A percentile compares a stretch with the other conserved stretches of the same genome.
These are phyloP conservation scores for Fusarium graminum DNA, from an alignment of 2,329 filamentous ascomycete species.

Conservation along the genomic window DNA sequence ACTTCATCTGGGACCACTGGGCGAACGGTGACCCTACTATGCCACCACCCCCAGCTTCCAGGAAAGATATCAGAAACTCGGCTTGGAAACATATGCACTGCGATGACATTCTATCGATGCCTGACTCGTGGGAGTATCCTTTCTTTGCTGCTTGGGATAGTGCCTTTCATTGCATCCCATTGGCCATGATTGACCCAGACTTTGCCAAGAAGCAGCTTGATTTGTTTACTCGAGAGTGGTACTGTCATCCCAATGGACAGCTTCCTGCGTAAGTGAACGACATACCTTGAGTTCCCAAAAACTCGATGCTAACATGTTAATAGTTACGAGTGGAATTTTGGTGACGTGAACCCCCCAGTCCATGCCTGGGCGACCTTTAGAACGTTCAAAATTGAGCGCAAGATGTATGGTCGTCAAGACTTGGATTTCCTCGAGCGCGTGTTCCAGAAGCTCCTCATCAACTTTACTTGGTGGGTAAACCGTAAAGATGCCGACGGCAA, in stretches of 20 bases:
- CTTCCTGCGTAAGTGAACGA: conserved; percentile 77
- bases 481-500: conserved; percentile 94
- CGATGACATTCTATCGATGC: conserved; percentile 97
- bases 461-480: conserved; percentile 99
- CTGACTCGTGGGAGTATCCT: conserved; percentile 98
- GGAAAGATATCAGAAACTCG: conserved; percentile 85
- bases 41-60: conserved; percentile 83
- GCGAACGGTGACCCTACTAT: conserved; percentile 91
- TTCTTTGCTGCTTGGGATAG: conserved; percentile 99
- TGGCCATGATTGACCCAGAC: conserved; percentile 97
- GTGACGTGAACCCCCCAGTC: conserved; percentile 95
- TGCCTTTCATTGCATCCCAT: conserved; percentile 94
- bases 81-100: conserved; percentile 96
- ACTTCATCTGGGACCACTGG: conserved; percentile 98
- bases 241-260: conserved; percentile 97
- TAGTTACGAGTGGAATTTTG: conserved; percentile 94
- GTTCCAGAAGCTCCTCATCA: conserved; percentile 94
- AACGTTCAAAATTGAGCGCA: conserved; percentile 97
- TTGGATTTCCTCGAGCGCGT: conserved; percentile 95
- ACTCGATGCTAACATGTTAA: conserved; percentile 24
- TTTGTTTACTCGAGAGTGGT: conserved; percentile 96
- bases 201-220: conserved; percentile 99
- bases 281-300: not conserved
- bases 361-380: conserved; percentile 97
- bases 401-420: conserved; percentile 95